Evolutionary conservation across 2,329 filamentous ascomycete species (phyloP), one percentile per base, ranked within the genome.

Genomic region (Botrytis paeoniae): DNA sequence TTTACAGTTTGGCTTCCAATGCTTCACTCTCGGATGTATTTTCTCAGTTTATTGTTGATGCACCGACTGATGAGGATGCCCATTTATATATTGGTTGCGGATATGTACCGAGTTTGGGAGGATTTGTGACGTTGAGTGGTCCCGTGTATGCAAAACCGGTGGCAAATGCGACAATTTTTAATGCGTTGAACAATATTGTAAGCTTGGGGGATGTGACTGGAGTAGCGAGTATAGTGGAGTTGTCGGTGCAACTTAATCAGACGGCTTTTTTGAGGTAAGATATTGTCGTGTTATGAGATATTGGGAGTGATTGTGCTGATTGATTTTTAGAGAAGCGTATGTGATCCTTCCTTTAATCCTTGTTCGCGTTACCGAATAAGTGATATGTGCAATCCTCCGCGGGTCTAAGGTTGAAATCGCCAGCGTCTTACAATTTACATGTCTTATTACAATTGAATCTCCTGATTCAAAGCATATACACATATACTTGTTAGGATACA

Each of bases 21-120:
- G 43, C 35, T 2, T 73, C 72, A 8, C 64, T 77, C 14, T 70
- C 66, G 20, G 72, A 77, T 5, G 66, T 74, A 2, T 76, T 74
- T 45, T 60, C 70, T 4, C 74, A 76, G 22, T 78, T 76, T 45
- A 70, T 74, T 7, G 37, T 54, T 32, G 63, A 65, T 7, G 63
- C 63, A 2, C 41, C 41, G n/a, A 32, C 25, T 10, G 63, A 65
- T 22, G 43, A 65, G 5, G 9, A 65, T 65, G 63, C 63, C n/a
- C 41, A 48, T 35, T 16, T 65, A 12, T 65, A 65, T 35, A 48
- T 65, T 45, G 63, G 41, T 20, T 20, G n/a, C 9, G 63, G 63
- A 14, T 65, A 65, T 8, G n/a, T 7, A 25, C 9, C 41, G 18
- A 16, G 12, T 22, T 32, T 65, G 41, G 41, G 63, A 10, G 63